Conservation (phyloP, 768 basidiomycete genomes). For the Lentinus brumalis region DNA sequence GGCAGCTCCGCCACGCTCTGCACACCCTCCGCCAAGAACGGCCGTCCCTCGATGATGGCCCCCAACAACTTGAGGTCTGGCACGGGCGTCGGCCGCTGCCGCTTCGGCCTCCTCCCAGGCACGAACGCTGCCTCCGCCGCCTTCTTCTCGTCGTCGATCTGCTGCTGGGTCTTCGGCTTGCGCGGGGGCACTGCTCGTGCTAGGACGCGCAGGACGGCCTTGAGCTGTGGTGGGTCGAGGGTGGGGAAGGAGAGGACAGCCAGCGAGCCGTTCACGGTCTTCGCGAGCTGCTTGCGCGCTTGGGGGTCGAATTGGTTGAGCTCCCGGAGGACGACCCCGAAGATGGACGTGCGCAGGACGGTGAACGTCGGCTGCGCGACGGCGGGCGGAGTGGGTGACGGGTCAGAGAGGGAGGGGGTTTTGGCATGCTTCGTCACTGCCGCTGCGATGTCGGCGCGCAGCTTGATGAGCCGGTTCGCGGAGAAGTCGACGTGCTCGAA, state of each 20-base stretch:
- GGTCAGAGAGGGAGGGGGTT: slow-evolving; percentile 35
- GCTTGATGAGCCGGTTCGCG: slow-evolving; percentile 62
- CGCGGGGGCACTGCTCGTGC: slow-evolving; percentile 66
- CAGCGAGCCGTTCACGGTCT: slow-evolving; percentile 58
- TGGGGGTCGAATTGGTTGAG: slow-evolving; percentile 50
- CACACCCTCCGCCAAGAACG: slow-evolving; percentile 63
- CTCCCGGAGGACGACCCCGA: slow-evolving; percentile 76
- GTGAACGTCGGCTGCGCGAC: slow-evolving; percentile 53
- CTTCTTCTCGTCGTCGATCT: slow-evolving; percentile 49
- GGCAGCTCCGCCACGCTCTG: slow-evolving; percentile 73
- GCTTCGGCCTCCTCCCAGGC: slow-evolving; percentile 71
- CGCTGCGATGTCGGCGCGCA: slow-evolving; percentile 66
- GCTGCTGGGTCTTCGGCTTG: slow-evolving; percentile 51
- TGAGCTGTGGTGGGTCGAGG: slow-evolving; percentile 73
- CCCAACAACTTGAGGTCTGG: slow-evolving; percentile 77
- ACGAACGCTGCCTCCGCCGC: slow-evolving; percentile 59
- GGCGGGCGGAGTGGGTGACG: slow-evolving; percentile 26
- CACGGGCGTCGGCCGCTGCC: slow-evolving; percentile 50
- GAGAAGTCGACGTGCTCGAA: slow-evolving; percentile 79
- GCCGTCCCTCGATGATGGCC: slow-evolving; percentile 75
- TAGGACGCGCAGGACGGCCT: slow-evolving; percentile 65
- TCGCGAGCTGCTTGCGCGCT: slow-evolving; percentile 54
- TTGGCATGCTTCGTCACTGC: slow-evolving; percentile 48
- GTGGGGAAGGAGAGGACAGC: slow-evolving; percentile 65
- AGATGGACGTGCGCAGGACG: slow-evolving; percentile 74